Base-by-base conservation (phyloP, 306 rosid genomes). In the Albizia julibrissin region DNA sequence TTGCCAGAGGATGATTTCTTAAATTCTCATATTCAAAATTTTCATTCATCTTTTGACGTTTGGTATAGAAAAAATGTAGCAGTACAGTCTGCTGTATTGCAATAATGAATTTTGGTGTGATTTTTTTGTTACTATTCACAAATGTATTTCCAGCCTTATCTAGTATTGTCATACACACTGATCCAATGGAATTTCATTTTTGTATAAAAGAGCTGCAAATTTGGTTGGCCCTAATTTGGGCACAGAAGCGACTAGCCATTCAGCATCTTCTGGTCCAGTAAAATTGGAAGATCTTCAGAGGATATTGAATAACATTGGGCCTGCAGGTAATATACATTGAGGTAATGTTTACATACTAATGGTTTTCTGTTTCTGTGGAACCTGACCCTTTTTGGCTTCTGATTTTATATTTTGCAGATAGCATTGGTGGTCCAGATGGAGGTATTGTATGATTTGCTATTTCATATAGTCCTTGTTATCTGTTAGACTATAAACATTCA, bases 271-370 rank as follows among this genome's bases (percentile, higher is more conserved):
- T 29, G 93, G 95, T 67, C 95, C 94, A 0, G 99, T 95, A 83
- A 95, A 87, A 80, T 85, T 95, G 87, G 97, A 86, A 85, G 97
- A 93, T 89, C 93, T 95, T 76, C 97, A 86, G 81, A 93, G 94
- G 81, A 89, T 95, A 85, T 83, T 95, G 89, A 89, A 90, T 77
- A 92, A 87, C 90, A 89, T 95, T 26, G 97, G 84, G 49, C 90
- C 93, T 74, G 83, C 94, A 83, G 99, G 99, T 95, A 86, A 40
- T 21, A 46, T 34, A 70, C 68, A 27, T 73, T 78, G 52, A 79
- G 70, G 75, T 72, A 7, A 77, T 72, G 72, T 78, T 31, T 58
- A 40, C 81, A 29, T 44, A 6, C 44, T 77, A 56, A 58, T 22
- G 33, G 22, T 26, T 1, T 14, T 71, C 40, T 43, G 16, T 81